Percentiles rank a stretch among this genome's conserved stretches.
phyloP scores from a whole-genome alignment of 2,329 filamentous ascomycete species.

The Lomentospora prolificans region DNA sequence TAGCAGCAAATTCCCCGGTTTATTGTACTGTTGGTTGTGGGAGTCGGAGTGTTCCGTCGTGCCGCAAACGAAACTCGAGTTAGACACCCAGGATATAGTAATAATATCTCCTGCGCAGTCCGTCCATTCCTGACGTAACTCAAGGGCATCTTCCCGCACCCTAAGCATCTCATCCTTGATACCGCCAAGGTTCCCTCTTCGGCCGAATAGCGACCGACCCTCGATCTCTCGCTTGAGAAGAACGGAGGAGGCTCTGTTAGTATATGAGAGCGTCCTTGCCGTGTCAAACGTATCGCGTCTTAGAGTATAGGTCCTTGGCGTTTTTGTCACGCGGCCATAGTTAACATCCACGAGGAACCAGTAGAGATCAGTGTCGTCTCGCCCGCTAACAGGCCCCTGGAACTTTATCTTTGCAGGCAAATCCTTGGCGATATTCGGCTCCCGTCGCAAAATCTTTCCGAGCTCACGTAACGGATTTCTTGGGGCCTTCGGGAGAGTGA shows the following conservation, averaged over 20 bases:
- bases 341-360: constrained; percentile 28
- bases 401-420: constrained; percentile 11
- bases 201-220: constrained; percentile 32
- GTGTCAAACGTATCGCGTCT: constrained; percentile 20
- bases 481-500: constrained; percentile 7
- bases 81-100: constrained; percentile 46
- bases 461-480: constrained; percentile 13
- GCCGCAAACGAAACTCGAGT: constrained; percentile 48
- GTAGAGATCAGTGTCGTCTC: constrained; percentile 22
- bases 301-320: constrained; percentile 20
- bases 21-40: constrained; percentile 58
- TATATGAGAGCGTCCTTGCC: constrained; percentile 18
- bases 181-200: constrained; percentile 30
- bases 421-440: constrained; percentile 4
- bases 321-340: constrained; percentile 13
- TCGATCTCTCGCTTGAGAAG: constrained; percentile 39
- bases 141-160: constrained; percentile 40
- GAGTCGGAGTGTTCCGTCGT: constrained; percentile 52
- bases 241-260: constrained; percentile 27
- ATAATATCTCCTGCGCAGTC: constrained; percentile 53
- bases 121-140: constrained; percentile 43
- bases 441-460: constrained; percentile 12
- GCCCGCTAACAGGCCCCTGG: constrained; percentile 13
- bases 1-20: constrained; percentile 50
- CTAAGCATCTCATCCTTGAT: constrained; percentile 35